These are phyloP conservation scores for Cytospora chrysosperma DNA, from an alignment of 2,329 filamentous ascomycete genomes.

Conservation along the genomic window DNA sequence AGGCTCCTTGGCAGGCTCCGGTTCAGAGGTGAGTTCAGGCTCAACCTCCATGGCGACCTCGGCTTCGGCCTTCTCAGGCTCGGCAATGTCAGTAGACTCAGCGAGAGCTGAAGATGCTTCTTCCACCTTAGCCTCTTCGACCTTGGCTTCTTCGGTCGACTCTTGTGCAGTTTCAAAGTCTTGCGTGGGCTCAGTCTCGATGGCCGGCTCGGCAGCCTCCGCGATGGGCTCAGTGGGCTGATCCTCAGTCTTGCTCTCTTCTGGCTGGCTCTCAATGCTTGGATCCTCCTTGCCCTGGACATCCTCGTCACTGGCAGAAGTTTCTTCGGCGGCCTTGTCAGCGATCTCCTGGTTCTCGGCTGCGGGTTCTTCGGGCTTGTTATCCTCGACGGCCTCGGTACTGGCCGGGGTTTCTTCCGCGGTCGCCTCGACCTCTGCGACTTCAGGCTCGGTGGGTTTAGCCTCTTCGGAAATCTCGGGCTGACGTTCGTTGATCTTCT, in stretches of 20 bases:
- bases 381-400: background rate
- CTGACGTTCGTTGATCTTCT: background rate
- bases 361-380: background rate
- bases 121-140: background rate
- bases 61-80: background rate
- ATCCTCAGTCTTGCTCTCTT: background rate
- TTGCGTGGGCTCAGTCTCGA: background rate
- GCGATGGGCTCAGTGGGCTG: background rate
- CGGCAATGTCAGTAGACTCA: background rate
- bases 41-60: background rate
- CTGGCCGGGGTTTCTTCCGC: background rate
- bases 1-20: background rate
- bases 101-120: background rate
- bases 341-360: constrained; percentile 11
- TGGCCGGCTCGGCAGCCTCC: background rate
- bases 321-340: constrained; percentile 14
- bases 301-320: constrained; percentile 12
- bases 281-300: constrained; percentile 9
- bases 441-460: background rate
- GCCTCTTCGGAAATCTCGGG: background rate
- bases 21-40: background rate
- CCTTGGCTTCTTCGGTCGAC: background rate
- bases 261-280: constrained; percentile 16
- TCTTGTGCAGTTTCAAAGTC: background rate
- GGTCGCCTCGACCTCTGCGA: background rate